Evolutionary conservation across 371 early-diverging fungal species (phyloP), one percentile per base, ranked within the genome.

Genomic region (Phascolomyces articulosus): DNA sequence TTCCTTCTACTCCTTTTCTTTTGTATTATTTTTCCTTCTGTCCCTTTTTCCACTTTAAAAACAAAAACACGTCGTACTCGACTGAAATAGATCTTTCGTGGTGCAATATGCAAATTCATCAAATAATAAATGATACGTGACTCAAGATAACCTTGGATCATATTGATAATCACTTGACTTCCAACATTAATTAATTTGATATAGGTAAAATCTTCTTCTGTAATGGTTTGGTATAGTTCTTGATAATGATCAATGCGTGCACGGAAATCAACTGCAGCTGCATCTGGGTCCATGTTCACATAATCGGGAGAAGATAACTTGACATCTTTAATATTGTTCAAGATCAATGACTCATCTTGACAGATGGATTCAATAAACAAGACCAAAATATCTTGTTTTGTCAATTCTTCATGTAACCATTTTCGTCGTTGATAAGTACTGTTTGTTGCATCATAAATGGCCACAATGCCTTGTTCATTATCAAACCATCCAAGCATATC

Each of bases 371-470:
- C 99, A 58, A 97, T 91, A 71, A 98, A 99, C 79, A 99, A 85
- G 18, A 97, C 95, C 54, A 95, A 90, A 56, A 96, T 86, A 59
- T 88, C 87, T 28, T 90, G 75, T 65, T 85, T 84, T 20, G 85
- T 78, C 71, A 93, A 88, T 55, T 51, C 62, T 3, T 91, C 88
- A 28, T 87, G 70, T 20, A 98, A 77, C 81, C 87, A 83, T 64
- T 82, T 69, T 58, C 99, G 83, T 65, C 98, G 85, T 47, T 90
- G 87, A 13, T 71, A 79, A 0, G 98, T 98, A 28, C 96, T 93
- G 77, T 99, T 99, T 15, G 99, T 98, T 20, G 98, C 99, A 72
- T 99, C 99, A 70, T 97, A 97, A 26, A 97, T 86, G 4, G 95
- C 98, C 27, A 97, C 94, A 18, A 87, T 85, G 23, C 89, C 92